A percentile compares a stretch with the other conserved stretches of the same genome.
These are phyloP conservation scores for Microglena sp. DNA, from an alignment of 139 green algal genomes.

Conservation along the genomic window DNA sequence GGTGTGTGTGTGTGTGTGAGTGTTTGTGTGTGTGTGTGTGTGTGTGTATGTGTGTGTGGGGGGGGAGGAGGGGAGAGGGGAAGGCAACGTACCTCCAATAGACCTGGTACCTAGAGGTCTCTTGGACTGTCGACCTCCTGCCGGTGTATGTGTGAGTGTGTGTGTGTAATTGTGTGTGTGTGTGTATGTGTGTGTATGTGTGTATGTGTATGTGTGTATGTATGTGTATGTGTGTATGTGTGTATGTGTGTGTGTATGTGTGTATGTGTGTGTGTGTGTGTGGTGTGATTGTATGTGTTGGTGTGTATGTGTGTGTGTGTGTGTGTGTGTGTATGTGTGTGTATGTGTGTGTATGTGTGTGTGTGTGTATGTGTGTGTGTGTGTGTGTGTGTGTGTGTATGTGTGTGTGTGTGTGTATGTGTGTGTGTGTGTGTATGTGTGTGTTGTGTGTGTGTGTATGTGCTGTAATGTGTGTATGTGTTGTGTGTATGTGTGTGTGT, in stretches of 20 bases:
- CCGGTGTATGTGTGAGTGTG: background rate
- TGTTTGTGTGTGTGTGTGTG: no score
- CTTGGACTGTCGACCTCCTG: background rate
- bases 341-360: background rate
- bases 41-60: no score
- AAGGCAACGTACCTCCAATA: no score
- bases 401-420: background rate
- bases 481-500: background rate
- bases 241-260: background rate
- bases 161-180: slow-evolving; percentile 3
- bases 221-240: slow-evolving; percentile 4
- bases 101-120: no score
- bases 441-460: background rate
- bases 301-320: slow-evolving; percentile 9
- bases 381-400: background rate
- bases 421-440: background rate
- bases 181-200: slow-evolving; percentile 13
- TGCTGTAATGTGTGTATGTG: background rate
- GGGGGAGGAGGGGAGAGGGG: no score
- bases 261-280: background rate
- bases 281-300: background rate
- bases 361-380: background rate
- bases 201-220: slow-evolving; percentile 8
- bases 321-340: background rate
- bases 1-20: no score